Percentiles rank a stretch among this genome's conserved stretches.
Evolutionary conservation across 2,329 filamentous ascomycete genomes (phyloP).

Genomic region (Colletotrichum sidae): DNA sequence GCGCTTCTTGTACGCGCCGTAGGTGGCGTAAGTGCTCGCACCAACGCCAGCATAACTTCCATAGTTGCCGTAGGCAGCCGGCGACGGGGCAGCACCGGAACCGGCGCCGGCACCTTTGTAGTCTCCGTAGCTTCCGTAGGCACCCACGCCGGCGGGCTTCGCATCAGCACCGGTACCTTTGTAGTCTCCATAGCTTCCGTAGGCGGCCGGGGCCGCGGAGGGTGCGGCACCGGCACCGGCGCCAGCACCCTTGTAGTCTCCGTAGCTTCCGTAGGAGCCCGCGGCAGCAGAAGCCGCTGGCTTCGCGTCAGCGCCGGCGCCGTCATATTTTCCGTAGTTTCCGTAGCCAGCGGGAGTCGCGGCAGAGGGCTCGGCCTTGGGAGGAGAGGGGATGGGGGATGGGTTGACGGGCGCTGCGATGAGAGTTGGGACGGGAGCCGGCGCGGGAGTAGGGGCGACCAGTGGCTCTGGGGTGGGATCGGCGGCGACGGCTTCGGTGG

Average conservation of each 20-base stretch:
- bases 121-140: conserved; percentile 34
- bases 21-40: not conserved
- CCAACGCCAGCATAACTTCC: too few species aligned
- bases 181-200: conserved; percentile 28
- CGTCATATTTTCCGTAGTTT: conserved; percentile 30
- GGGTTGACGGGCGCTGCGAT: conserved; percentile 39
- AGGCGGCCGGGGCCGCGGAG: conserved; percentile 27
- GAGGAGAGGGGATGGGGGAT: conserved; percentile 31
- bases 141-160: not conserved
- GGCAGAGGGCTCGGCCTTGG: conserved; percentile 32
- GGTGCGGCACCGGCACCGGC: not conserved
- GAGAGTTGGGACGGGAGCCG: not conserved
- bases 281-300: too few species aligned
- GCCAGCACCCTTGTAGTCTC: not conserved
- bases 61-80: too few species aligned
- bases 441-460: too few species aligned
- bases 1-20: too few species aligned
- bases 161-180: conserved; percentile 8
- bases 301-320: not conserved
- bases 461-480: too few species aligned
- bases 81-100: too few species aligned
- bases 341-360: conserved; percentile 22
- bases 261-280: conserved; percentile 22
- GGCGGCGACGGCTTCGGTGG: too few species aligned
- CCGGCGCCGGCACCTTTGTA: conserved; percentile 30